Evolutionary conservation across 306 rosid species (phyloP), one percentile per base, ranked within the genome.

Genomic region (Chamaecrista fasciculata): DNA sequence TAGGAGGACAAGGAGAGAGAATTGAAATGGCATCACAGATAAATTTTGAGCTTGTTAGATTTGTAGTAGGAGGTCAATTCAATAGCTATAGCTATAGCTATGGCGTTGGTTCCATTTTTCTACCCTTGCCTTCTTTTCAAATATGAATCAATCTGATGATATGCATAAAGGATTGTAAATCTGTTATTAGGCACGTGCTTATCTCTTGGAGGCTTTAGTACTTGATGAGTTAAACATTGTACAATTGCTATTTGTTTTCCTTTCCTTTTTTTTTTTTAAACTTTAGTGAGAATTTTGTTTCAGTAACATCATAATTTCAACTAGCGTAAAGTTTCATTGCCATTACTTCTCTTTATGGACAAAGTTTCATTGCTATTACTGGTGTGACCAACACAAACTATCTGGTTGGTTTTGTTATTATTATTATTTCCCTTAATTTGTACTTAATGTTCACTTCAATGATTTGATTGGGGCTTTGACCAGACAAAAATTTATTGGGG

Each of bases 1-100:
- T 23, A 69, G 85, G 40, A 87, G 92, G 87, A 1, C 80, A 18
- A 82, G 91, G 77, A 84, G 96, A 66, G 96, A 89, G 5, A 61
- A 66, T 67, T 92, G 80, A 87, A 76, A 47, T 21, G 83, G 63
- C 81, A 74, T 69, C 19, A 59, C 62, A 49, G 51, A 68, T 63
- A 71, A 74, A 65, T 84, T 83, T 74, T 72, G 85, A 78, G 77
- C 66, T 56, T 74, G 72, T 83, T 74, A 62, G 20, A 43, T 49
- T 57, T 60, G 73, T n/a, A n/a, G 36, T 33, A 33, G 34, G 34
- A 74, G 79, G 73, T 55, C 58, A 60, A 67, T 56, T 63, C 37
- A 9, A 21, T 79, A 52, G 75, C 11, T n/a, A n/a, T n/a, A n/a
- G n/a, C n/a, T n/a, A n/a, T n/a, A n/a, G n/a, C n/a, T n/a, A n/a